Evolutionary conservation across 805 yeast species (phyloP).

Genomic region (Cyberlindnera saturnus): DNA sequence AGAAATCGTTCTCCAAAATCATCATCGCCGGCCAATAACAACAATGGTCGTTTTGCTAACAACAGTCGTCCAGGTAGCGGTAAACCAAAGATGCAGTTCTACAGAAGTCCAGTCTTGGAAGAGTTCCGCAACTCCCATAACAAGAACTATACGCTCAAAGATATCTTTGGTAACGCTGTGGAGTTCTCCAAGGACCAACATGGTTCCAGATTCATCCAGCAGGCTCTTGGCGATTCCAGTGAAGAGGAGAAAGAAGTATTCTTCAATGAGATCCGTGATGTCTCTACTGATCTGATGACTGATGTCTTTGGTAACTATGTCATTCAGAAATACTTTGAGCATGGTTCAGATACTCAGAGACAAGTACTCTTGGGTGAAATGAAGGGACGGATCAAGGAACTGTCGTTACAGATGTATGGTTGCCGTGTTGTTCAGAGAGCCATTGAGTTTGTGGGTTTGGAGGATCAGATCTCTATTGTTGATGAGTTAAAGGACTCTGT

Average conservation of each 20-base stretch:
- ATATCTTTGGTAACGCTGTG: constrained; percentile 78
- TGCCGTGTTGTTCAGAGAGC: constrained; percentile 97
- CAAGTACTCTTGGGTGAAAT: constrained; percentile 61
- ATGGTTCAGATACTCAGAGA: constrained; percentile 66
- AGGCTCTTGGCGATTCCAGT: constrained; percentile 60
- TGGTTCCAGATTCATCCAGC: constrained; percentile 96
- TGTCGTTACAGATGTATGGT: constrained; percentile 94
- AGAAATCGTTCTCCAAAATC: constrained; percentile 22
- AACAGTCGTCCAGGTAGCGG: background rate
- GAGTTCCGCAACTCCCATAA: constrained; percentile 64
- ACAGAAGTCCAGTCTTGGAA: constrained; percentile 75
- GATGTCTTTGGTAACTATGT: constrained; percentile 98
- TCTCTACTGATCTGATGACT: constrained; percentile 75
- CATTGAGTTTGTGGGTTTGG: constrained; percentile 59
- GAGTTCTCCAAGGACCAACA: constrained; percentile 95
- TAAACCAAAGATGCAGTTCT: constrained; percentile 40
- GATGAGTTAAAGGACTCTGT: constrained; percentile 62
- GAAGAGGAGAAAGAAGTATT: constrained; percentile 72
- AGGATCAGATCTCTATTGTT: constrained; percentile 62
- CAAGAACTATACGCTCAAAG: constrained; percentile 59
- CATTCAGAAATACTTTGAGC: constrained; percentile 88
- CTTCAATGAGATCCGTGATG: constrained; percentile 75
- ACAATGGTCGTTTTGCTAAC: constrained; percentile 2
- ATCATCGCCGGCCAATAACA: constrained; percentile 18
- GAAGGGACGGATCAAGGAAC: constrained; percentile 65